Evolutionary conservation across 179 eudicot species (phyloP), one percentile per base, ranked within the genome.

Genomic region (Beta macrorhiza): DNA sequence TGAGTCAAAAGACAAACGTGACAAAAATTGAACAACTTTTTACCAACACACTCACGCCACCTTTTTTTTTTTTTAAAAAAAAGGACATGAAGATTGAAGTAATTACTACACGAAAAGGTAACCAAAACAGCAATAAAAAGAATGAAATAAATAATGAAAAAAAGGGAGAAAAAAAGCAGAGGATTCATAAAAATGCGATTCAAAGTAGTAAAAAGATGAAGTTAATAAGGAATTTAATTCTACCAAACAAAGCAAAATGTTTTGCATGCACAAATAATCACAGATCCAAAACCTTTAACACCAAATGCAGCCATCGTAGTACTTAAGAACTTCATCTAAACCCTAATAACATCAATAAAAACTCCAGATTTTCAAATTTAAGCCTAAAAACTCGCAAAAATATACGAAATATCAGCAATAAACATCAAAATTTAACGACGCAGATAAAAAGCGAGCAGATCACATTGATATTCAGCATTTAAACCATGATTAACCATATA

Each of bases 81-180:
- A 65, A 29, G 16, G 12, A 29, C 1, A 65, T 29, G 1, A 65
- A 65, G 15, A 22, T 22, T 11, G 1, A 65, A 65, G 37, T 10
- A 65, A 65, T 65, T 2, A 65, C 37, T 67, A 67, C 67, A 67
- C 7, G 15, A 67, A 67, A 67, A 67, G 72, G 47, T 67, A 37
- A 7, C 8, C 49, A 42, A 20, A 2, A 13, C 6, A 32, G 51
- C 67, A 67, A 4, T 13, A 67, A 67, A 5, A 32, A 67, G 15
- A 7, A 5, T 1, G 37, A 32, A 32, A 32, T n/a, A n/a, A n/a
- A n/a, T n/a, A n/a, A n/a, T n/a, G n/a, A 25, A 25, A 25, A 25
- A 25, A 25, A 25, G 25, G 25, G 25, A 25, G 25, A 25, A 25
- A 37, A 37, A 32, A 32, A 32, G 37, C 37, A 32, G 37, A 32